These are phyloP conservation scores for Cladosporium sp. DNA, from an alignment of 2,329 filamentous ascomycete genomes.

Conservation along the genomic window DNA sequence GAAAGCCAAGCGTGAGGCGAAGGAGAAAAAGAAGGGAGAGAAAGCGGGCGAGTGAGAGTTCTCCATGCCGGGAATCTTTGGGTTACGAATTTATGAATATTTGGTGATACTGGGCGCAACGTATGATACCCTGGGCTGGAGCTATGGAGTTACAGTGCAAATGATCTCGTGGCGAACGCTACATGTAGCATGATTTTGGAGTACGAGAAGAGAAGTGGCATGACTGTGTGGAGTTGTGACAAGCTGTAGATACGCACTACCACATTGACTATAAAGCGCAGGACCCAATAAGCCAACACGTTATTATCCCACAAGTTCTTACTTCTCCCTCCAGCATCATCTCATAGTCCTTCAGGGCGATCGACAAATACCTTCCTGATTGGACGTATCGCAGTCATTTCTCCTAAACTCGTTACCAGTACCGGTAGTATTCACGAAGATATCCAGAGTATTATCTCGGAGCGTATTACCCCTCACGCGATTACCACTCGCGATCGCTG, in stretches of 20 bases:
- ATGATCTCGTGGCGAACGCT: not conserved
- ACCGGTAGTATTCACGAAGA: constrained; percentile 9
- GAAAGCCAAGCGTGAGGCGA: constrained; percentile 38
- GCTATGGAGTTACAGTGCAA: not conserved
- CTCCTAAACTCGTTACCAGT: constrained; percentile 10
- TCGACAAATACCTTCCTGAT: not conserved
- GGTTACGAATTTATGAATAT: constrained; percentile 5
- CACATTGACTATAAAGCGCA: not conserved
- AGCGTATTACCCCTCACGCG: constrained; percentile 34
- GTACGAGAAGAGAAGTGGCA: not conserved
- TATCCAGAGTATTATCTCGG: constrained; percentile 34
- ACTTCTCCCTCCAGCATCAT: not conserved
- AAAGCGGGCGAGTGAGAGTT: constrained; percentile 21
- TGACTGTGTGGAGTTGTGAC: not conserved
- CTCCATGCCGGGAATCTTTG: not conserved
- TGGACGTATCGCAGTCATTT: constrained; percentile 10
- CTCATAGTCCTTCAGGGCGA: not conserved
- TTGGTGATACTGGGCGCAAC: not conserved
- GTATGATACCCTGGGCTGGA: constrained; percentile 13
- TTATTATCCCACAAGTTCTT: not conserved
- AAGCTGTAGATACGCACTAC: not conserved
- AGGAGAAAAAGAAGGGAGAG: constrained; percentile 33
- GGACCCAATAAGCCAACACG: not conserved
- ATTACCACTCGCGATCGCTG: constrained; percentile 31
- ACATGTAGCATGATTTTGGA: not conserved